Evolutionary conservation across 441 rosid genomes (phyloP).

Genomic region (Jatropha podagrica): DNA sequence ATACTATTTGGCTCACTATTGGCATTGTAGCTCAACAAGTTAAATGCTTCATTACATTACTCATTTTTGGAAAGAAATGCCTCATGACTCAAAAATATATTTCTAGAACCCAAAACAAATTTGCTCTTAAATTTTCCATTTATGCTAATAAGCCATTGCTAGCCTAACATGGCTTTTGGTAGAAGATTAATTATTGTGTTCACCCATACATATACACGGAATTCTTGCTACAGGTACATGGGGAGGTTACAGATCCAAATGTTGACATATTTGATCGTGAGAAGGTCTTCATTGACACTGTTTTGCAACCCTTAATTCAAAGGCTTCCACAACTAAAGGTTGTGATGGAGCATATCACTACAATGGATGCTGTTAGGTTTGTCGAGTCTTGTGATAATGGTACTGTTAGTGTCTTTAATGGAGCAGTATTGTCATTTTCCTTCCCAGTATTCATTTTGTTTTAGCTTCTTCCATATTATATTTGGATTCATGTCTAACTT

Average conservation of each 20-base stretch:
- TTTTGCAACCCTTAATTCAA: constrained; percentile 65
- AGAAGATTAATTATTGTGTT: too few species aligned
- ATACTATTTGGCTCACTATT: too few species aligned
- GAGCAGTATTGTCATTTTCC: background rate
- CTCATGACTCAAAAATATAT: background rate
- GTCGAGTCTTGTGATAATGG: constrained; percentile 87
- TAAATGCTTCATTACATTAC: too few species aligned
- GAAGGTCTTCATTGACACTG: constrained; percentile 78
- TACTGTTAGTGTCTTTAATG: constrained; percentile 22
- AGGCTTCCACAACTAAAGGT: constrained; percentile 74
- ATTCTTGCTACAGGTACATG: constrained; percentile 72
- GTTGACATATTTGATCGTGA: constrained; percentile 91
- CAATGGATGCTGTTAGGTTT: constrained; percentile 81
- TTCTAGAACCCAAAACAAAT: background rate
- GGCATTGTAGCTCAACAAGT: too few species aligned
- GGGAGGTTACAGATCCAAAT: constrained; percentile 85
- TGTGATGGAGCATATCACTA: constrained; percentile 97
- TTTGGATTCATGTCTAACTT: constrained; percentile 2
- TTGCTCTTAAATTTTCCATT: background rate
- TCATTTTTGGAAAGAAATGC: background rate
- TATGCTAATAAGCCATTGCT: too few species aligned
- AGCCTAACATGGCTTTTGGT: background rate
- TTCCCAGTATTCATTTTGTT: background rate
- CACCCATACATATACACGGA: background rate
- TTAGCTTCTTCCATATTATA: background rate